Evolutionary conservation across 352 stramenopile genomes (phyloP), one percentile per base, ranked within the genome.

Genomic region (Halophytophthora batemanensis): DNA sequence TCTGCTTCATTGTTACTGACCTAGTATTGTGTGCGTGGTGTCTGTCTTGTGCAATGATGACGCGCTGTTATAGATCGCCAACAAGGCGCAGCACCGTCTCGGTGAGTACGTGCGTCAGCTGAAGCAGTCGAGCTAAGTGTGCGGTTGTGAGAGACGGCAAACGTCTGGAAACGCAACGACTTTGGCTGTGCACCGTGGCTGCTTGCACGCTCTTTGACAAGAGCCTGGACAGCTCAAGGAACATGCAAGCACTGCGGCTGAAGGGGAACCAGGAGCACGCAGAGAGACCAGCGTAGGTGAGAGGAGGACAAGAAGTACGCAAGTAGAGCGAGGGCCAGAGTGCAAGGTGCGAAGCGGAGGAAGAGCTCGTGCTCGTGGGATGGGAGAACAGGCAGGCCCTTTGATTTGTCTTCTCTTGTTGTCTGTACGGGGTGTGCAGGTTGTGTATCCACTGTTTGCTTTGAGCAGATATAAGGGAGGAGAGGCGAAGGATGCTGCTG

Each of bases 1-100:
- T 31, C 25, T 31, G 25, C 8, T 31, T 4, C 25, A 8, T 31
- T 8, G 8, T 4, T 31, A 31, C 25, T 31, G 25, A 31, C 8
- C 23, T 44, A 2, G 22, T 7, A 42, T 48, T 25, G n/a, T 61
- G 25, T 51, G 21, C 35, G 53, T 11, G 18, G 18, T 28, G 25
- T 41, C 10, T n/a, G 51, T 47, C 14, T 43, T 51, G 41, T 51
- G 29, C 15, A 41, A 19, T 57, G 7, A 17, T 42, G 18, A 17
- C 25, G 6, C 33, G 22, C 23, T 21, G 28, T 13, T 41, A 14
- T 54, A 93, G 83, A 86, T 88, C 58, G 83, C 83, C 21, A 93
- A 93, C 73, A 92, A 96, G 67, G 78, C 78, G 12, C 85, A 96
- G 72, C 86, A 94, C 58, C 83, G 86, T 74, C 82, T 96, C 23